phyloP scores from a whole-genome alignment of 2,329 filamentous ascomycete genomes.

The Colletotrichum noveboracense region DNA sequence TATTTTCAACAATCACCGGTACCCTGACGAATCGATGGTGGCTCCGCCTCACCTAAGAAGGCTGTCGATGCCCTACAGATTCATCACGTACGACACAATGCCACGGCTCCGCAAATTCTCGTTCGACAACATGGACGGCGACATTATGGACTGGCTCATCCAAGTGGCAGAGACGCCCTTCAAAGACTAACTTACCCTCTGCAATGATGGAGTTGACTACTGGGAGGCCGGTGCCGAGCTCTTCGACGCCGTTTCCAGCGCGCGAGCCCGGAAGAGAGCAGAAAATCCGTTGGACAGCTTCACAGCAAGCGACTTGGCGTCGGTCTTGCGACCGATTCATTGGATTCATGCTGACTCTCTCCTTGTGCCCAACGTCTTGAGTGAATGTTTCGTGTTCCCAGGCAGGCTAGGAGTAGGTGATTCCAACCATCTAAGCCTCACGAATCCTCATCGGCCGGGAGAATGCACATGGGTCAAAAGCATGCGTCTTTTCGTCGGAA shows the following conservation, averaged over 20 bases:
- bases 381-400: neutral
- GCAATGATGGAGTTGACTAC: neutral
- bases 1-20: neutral
- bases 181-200: neutral
- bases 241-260: rapidly evolving
- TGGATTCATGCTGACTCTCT: neutral
- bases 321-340: neutral
- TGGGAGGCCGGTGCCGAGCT: neutral
- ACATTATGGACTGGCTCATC: neutral
- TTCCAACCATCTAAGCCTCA: neutral
- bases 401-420: neutral
- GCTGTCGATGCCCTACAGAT: neutral
- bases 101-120: neutral
- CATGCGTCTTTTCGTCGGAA: neutral
- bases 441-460: neutral
- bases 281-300: neutral
- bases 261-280: neutral
- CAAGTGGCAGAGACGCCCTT: neutral
- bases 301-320: neutral
- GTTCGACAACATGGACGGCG: neutral
- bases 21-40: rapidly evolving
- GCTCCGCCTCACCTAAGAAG: no score
- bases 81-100: neutral
- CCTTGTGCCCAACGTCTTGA: rapidly evolving
- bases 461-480: neutral